Percentiles rank a stretch among this genome's conserved stretches.
Evolutionary conservation across 2,329 filamentous ascomycete genomes (phyloP).

Genomic region (Xylariales sp.): DNA sequence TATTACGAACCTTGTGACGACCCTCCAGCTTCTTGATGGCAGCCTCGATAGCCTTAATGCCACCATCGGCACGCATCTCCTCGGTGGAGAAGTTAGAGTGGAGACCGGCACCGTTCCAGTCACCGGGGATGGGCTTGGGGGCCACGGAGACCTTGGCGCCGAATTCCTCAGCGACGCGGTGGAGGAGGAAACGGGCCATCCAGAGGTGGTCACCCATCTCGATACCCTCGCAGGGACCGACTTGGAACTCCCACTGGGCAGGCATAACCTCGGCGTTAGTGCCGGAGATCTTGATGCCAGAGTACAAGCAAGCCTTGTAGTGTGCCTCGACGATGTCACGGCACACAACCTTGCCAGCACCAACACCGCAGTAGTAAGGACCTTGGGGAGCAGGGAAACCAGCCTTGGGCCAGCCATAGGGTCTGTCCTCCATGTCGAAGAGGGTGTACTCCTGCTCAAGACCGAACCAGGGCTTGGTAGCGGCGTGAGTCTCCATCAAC

Average conservation of each 20-base stretch:
- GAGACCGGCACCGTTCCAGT: constrained; percentile 96
- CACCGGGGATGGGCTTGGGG: constrained; percentile 91
- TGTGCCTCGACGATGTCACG: constrained; percentile 93
- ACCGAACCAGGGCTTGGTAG: constrained; percentile 92
- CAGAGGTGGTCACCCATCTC: constrained; percentile 95
- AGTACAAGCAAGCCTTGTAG: constrained; percentile 84
- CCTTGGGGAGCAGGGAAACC: constrained; percentile 91
- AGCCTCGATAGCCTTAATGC: constrained; percentile 91
- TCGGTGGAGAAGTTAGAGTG: constrained; percentile 60
- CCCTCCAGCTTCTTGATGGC: constrained; percentile 79
- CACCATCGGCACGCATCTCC: constrained; percentile 84
- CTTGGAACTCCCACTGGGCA: constrained; percentile 97
- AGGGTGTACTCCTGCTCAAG: constrained; percentile 98
- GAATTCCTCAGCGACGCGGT: constrained; percentile 93
- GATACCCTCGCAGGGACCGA: constrained; percentile 86
- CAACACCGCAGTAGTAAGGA: constrained; percentile 97
- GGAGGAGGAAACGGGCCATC: constrained; percentile 84
- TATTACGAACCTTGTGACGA: no score
- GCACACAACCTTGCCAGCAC: constrained; percentile 94
- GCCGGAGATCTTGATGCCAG: constrained; percentile 89
- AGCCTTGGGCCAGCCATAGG: constrained; percentile 75
- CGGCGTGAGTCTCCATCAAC: constrained; percentile 82
- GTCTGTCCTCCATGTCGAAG: constrained; percentile 78
- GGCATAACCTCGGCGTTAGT: constrained; percentile 99
- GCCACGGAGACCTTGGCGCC: constrained; percentile 92